Evolutionary conservation across 257 asterid genomes (phyloP).

Genomic region (Penstemon davidsonii): DNA sequence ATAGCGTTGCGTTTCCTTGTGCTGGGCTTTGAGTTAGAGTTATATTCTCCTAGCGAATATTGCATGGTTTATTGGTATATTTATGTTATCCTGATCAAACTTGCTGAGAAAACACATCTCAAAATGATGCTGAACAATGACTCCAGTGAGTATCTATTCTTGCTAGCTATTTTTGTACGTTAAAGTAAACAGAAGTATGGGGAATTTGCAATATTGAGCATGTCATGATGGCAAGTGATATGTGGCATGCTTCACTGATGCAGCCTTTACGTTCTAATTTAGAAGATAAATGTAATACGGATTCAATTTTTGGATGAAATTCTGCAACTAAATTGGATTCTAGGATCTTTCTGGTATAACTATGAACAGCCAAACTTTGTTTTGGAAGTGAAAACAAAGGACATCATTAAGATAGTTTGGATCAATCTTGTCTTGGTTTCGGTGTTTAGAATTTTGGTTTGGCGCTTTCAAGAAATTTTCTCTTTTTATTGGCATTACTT

Average conservation of each 20-base stretch:
- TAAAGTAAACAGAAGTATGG: not conserved
- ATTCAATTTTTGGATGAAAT: conserved; percentile 14
- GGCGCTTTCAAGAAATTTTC: too few species aligned
- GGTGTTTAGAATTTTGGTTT: too few species aligned
- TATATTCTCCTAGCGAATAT: conserved; percentile 85
- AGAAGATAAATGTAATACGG: not conserved
- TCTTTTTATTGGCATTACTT: too few species aligned
- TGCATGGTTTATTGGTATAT: conserved; percentile 99
- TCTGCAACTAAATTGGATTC: not conserved
- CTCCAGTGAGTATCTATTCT: conserved; percentile 56
- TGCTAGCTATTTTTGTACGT: conserved; percentile 26
- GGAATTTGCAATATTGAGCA: conserved; percentile 2
- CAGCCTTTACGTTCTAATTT: conserved; percentile 14
- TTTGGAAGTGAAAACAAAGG: not conserved
- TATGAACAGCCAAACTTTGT: conserved; percentile 14
- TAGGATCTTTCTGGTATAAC: not conserved
- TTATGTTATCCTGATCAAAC: conserved; percentile 79
- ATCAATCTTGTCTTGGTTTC: too few species aligned
- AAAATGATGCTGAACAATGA: conserved; percentile 64
- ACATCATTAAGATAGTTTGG: not conserved
- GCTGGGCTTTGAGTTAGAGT: conserved; percentile 89
- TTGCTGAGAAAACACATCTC: conserved; percentile 90
- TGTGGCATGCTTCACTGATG: conserved; percentile 16
- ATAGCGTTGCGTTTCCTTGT: conserved; percentile 85
- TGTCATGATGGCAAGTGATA: conserved; percentile 13